phyloP scores from a whole-genome alignment of 2,329 filamentous ascomycete genomes.

The Fusarium protoensiforme region DNA sequence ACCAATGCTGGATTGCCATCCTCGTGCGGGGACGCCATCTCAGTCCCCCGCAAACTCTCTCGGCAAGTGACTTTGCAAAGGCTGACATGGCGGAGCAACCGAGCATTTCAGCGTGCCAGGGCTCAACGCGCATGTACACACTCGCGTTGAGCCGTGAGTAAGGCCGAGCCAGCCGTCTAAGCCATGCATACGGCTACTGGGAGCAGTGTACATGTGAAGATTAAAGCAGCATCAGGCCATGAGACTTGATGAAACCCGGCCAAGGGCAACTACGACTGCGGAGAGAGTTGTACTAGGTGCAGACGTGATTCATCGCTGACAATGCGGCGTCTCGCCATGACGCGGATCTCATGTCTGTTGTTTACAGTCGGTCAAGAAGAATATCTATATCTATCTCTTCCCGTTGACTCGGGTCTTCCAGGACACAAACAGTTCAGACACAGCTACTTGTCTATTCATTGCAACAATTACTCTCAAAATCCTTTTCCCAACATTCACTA shows the following conservation, averaged over 20 bases:
- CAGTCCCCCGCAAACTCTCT: not conserved
- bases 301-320: conserved; percentile 8
- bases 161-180: not conserved
- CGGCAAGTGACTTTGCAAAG: not conserved
- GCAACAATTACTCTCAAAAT: not conserved
- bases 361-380: not conserved
- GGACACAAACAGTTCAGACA: not conserved
- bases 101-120: not conserved
- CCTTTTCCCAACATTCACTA: not conserved
- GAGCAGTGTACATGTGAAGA: not conserved
- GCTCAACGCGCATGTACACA: not conserved
- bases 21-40: not conserved
- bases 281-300: conserved; percentile 1
- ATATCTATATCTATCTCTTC: not conserved
- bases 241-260: not conserved
- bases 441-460: not conserved
- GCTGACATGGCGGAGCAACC: not conserved
- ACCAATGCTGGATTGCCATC: not conserved
- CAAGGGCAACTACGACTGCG: not conserved
- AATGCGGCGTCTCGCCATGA: conserved; percentile 1
- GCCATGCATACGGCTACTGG: not conserved
- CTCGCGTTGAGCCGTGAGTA: not conserved
- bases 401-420: not conserved
- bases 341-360: not conserved
- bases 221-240: not conserved